Percentiles rank a stretch among this genome's conserved stretches.
These are phyloP conservation scores for Ricinus communis DNA, from an alignment of 345 rosid species.

Conservation along the genomic window DNA sequence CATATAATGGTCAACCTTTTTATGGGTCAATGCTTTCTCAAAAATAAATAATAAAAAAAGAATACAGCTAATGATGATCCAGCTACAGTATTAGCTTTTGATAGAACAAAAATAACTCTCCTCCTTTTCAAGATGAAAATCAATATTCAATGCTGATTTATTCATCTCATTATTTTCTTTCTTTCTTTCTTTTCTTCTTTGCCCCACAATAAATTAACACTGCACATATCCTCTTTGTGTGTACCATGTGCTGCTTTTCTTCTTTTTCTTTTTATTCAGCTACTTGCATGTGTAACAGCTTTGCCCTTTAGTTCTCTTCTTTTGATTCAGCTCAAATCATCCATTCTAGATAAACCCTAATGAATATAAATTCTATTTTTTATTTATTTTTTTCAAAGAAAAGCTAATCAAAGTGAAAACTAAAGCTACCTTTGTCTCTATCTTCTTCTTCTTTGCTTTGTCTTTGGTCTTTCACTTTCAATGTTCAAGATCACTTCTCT, in stretches of 20 bases:
- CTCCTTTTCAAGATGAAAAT: slow-evolving; percentile 8
- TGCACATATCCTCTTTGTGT: slow-evolving; percentile 6
- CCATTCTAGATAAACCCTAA: slow-evolving; percentile 31
- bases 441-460: slow-evolving; percentile 54
- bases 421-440: slow-evolving; percentile 48
- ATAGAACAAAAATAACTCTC: background rate
- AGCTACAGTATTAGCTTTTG: slow-evolving; percentile 6
- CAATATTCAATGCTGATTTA: background rate
- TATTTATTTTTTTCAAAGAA: too few relatives aligned
- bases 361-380: background rate
- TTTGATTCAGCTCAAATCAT: slow-evolving; percentile 31
- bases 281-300: slow-evolving; percentile 30
- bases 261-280: slow-evolving; percentile 19
- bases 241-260: slow-evolving; percentile 28
- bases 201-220: background rate
- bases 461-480: slow-evolving; percentile 41
- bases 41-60: background rate
- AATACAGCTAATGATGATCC: background rate
- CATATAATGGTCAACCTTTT: background rate
- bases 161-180: background rate
- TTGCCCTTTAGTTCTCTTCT: slow-evolving; percentile 27
- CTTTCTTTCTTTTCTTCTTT: background rate
- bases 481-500: slow-evolving; percentile 14
- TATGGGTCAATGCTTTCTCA: background rate
- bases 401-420: slow-evolving; percentile 24